A percentile compares a stretch with the other conserved stretches of the same genome.
phyloP scores from a whole-genome alignment of 805 yeast species.

The Candida manassasensis region DNA sequence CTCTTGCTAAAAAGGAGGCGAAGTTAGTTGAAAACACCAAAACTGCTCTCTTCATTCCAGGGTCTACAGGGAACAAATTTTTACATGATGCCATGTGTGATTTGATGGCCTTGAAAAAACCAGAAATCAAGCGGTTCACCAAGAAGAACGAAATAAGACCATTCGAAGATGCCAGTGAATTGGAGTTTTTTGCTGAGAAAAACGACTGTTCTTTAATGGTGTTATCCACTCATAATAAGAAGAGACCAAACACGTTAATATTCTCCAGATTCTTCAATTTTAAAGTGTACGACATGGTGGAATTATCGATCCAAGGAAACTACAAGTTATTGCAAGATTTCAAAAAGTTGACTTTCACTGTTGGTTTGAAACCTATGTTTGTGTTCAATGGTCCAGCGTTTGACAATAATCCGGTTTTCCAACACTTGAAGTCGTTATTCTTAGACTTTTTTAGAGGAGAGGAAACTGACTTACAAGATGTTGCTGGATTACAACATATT shows the following conservation, averaged over 20 bases:
- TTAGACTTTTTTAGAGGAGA: slow-evolving; percentile 89
- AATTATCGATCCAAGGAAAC: slow-evolving; percentile 66
- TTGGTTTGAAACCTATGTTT: slow-evolving; percentile 94
- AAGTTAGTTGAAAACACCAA: slow-evolving; percentile 87
- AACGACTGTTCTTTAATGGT: slow-evolving; percentile 87
- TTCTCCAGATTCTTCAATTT: slow-evolving; percentile 87
- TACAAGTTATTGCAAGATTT: slow-evolving; percentile 73
- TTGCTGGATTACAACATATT: slow-evolving; percentile 90
- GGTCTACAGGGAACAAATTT: slow-evolving; percentile 70
- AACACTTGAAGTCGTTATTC: slow-evolving; percentile 82
- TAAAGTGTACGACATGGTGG: slow-evolving; percentile 91
- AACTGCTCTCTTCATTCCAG: slow-evolving; percentile 87
- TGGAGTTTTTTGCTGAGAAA: slow-evolving; percentile 93
- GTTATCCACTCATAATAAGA: slow-evolving; percentile 74
- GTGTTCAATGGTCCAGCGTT: slow-evolving; percentile 89
- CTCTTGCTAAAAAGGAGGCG: slow-evolving; percentile 81
- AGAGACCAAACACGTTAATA: slow-evolving; percentile 87
- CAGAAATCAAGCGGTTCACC: slow-evolving; percentile 78
- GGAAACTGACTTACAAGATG: slow-evolving; percentile 76
- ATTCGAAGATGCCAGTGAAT: slow-evolving; percentile 78
- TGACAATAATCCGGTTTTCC: slow-evolving; percentile 81
- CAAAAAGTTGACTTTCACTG: slow-evolving; percentile 69
- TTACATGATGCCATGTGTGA: slow-evolving; percentile 89
- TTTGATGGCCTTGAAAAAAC: slow-evolving; percentile 85
- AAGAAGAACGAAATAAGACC: slow-evolving; percentile 89